Percentiles rank a stretch among this genome's conserved stretches.
Conservation (phyloP, 2,329 filamentous ascomycete genomes). For the Hymenoscyphus scutula region DNA sequence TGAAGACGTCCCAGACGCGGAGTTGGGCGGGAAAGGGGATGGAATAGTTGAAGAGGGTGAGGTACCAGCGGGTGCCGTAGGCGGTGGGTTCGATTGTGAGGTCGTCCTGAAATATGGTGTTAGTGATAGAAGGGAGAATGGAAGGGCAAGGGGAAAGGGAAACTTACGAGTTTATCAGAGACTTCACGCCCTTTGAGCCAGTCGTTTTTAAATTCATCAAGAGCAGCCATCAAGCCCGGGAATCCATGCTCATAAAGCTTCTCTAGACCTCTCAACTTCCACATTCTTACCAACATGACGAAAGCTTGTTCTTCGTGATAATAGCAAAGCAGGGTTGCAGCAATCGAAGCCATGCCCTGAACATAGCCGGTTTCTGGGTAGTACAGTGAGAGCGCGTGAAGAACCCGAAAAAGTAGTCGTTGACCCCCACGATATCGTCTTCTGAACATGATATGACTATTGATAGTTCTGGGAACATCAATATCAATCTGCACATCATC, state of each 20-base stretch:
- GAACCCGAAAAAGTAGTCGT: constrained; percentile 83
- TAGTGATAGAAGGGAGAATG: constrained; percentile 23
- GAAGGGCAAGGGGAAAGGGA: not conserved
- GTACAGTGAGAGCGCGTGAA: constrained; percentile 89
- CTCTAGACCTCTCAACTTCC: constrained; percentile 83
- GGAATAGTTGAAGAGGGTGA: constrained; percentile 95
- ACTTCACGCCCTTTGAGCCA: constrained; percentile 81
- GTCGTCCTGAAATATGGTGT: constrained; percentile 54
- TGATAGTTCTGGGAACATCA: constrained; percentile 93
- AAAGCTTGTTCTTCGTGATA: constrained; percentile 95
- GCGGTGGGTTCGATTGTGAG: constrained; percentile 80
- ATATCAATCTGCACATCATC: constrained; percentile 97
- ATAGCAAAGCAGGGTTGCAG: constrained; percentile 90
- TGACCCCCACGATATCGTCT: constrained; percentile 89
- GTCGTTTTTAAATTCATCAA: constrained; percentile 78
- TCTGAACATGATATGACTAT: constrained; percentile 95
- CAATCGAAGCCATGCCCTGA: constrained; percentile 94
- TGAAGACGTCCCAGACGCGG: constrained; percentile 96
- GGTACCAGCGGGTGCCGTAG: constrained; percentile 97
- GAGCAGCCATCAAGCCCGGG: constrained; percentile 77
- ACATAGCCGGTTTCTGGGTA: constrained; percentile 92
- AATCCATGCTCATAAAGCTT: constrained; percentile 83
- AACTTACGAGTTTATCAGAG: constrained; percentile 72
- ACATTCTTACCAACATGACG: constrained; percentile 93
- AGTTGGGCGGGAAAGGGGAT: constrained; percentile 93